Evolutionary conservation across 2,329 filamentous ascomycete species (phyloP), one percentile per base, ranked within the genome.

Genomic region (Cercospora brassicicola): DNA sequence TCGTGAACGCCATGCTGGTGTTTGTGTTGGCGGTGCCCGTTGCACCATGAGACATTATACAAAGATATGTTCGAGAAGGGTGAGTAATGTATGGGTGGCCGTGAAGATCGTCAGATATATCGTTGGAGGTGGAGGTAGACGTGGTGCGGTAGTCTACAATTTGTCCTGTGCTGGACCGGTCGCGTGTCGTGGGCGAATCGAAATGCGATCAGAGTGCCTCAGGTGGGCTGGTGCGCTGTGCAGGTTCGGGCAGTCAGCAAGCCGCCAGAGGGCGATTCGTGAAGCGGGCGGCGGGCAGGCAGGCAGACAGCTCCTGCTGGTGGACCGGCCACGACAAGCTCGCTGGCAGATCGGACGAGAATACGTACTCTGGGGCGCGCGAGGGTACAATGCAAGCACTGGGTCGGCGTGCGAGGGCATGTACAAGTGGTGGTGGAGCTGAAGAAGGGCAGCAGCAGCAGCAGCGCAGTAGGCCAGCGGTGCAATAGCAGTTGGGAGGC

Each of bases 31-130:
- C 53, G 65, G 72, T 72, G 66, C 65, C 66, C 53, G 66, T 64
- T 65, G 68, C 69, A 73, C 68, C 73, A 71, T 72, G 72, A 68
- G 71, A 73, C 71, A 75, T 74, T 75, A 72, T 71, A 71, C 69
- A 72, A 66, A 72, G 67, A 65, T 75, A 73, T 75, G 74, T 73
- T 69, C 69, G 67, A 66, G 68, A 72, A 68, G 62, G 66, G 64
- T 67, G 67, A 71, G 72, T 70, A 73, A 45, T 71, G 66, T 71
- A 69, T 65, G 66, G 66, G 64, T 67, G 60, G 71, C 69, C 68
- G 72, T 74, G 20, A 62, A 51, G 56, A 65, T 69, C 64, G 70
- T 67, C 33, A 68, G 42, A 64, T 66, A 48, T 33, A 26, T 57
- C 53, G 53, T 57, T 57, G 26, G 23, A 31, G 59, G 23, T 36